A percentile compares a stretch with the other conserved stretches of the same genome.
Evolutionary conservation across 2,329 filamentous ascomycete species (phyloP).

Genomic region (Moelleriella libera): DNA sequence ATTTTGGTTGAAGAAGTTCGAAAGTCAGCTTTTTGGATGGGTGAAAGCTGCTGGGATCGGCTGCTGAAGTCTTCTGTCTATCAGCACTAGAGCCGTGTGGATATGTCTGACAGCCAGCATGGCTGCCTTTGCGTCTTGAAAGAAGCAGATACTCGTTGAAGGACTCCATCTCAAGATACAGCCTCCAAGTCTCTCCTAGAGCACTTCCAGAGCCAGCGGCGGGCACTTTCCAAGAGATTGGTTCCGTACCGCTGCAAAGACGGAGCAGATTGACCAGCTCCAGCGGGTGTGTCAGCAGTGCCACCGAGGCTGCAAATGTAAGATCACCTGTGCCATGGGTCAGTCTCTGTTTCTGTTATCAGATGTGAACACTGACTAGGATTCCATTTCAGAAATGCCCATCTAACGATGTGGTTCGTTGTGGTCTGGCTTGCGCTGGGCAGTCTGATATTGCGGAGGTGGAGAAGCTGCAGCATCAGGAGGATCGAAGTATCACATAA

Average conservation of each 20-base stretch:
- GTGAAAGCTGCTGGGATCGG: conserved; percentile 18
- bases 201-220: conserved; percentile 29
- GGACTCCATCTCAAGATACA: conserved; percentile 25
- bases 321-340: conserved; percentile 43
- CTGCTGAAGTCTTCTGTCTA: conserved; percentile 3
- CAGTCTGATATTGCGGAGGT: conserved; percentile 50
- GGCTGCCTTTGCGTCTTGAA: conserved; percentile 18
- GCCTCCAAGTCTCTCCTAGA: conserved; percentile 33
- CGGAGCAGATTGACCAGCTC: conserved; percentile 58
- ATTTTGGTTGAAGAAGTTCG: conserved; percentile 38
- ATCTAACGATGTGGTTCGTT: conserved; percentile 60
- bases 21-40: conserved; percentile 35
- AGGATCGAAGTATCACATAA: conserved; percentile 67
- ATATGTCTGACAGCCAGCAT: background rate
- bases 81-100: background rate
- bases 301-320: conserved; percentile 49
- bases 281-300: conserved; percentile 46
- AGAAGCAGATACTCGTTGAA: conserved; percentile 42
- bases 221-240: conserved; percentile 15
- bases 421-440: conserved; percentile 54
- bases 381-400: conserved; percentile 73
- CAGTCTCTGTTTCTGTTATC: background rate
- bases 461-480: conserved; percentile 57
- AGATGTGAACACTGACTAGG: conserved; percentile 42
- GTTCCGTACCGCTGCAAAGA: conserved; percentile 45